Conservation (phyloP, 129 eudicot species). For the Scalesia atractyloides region DNA sequence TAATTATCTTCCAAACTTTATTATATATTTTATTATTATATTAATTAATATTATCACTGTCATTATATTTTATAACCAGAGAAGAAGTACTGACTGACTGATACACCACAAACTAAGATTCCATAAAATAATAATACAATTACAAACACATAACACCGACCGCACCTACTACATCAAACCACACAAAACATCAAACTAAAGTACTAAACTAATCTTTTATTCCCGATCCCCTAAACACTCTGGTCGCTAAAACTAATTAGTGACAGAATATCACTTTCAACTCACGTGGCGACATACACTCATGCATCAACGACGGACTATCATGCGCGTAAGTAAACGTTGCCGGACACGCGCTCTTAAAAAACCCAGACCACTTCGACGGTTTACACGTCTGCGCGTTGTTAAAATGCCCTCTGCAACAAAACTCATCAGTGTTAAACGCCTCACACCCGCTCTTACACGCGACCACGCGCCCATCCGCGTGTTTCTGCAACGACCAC, state of each 20-base stretch:
- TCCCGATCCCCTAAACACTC: slow-evolving; percentile 4
- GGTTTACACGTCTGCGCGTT: slow-evolving; percentile 58
- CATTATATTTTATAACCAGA: background rate
- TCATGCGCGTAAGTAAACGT: slow-evolving; percentile 90
- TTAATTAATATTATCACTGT: background rate
- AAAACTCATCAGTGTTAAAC: slow-evolving; percentile 65
- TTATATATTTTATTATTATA: background rate
- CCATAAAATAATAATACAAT: slow-evolving; percentile 21
- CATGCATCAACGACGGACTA: slow-evolving; percentile 80
- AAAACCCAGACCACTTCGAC: slow-evolving; percentile 59
- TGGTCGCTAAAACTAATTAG: slow-evolving; percentile 32
- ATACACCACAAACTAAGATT: slow-evolving; percentile 12
- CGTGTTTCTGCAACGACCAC: slow-evolving; percentile 33
- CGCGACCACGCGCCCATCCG: slow-evolving; percentile 58
- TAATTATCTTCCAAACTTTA: background rate
- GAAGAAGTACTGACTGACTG: background rate
- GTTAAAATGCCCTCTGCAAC: slow-evolving; percentile 71
- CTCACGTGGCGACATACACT: slow-evolving; percentile 82
- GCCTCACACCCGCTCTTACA: slow-evolving; percentile 96
- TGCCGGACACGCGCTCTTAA: slow-evolving; percentile 76
- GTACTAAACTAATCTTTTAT: slow-evolving; percentile 24
- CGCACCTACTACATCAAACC: slow-evolving; percentile 26
- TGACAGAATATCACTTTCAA: slow-evolving; percentile 97
- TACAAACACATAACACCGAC: slow-evolving; percentile 11
- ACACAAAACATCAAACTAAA: slow-evolving; percentile 18